Evolutionary conservation across 2,329 filamentous ascomycete genomes (phyloP).

Genomic region (Beauveria medogensis): DNA sequence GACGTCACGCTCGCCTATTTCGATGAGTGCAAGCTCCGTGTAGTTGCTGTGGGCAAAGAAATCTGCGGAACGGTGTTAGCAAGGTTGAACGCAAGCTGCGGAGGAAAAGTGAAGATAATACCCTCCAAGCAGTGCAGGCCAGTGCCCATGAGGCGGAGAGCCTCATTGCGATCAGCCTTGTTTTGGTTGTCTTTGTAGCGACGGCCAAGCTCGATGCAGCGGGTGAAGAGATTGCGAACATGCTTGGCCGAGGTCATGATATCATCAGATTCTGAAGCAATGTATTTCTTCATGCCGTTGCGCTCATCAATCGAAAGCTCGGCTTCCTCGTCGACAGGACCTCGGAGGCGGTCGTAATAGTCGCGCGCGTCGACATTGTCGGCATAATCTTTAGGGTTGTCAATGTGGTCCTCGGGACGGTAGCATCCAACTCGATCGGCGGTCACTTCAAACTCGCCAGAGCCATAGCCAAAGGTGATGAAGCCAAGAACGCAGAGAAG

Average conservation of each 20-base stretch:
- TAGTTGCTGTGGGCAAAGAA: constrained; percentile 92
- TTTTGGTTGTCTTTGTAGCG: constrained; percentile 52
- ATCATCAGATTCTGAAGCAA: constrained; percentile 69
- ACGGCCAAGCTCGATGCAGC: constrained; percentile 73
- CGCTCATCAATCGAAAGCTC: constrained; percentile 72
- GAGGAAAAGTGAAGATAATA: constrained; percentile 22
- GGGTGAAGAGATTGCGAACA: constrained; percentile 63
- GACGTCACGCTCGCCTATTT: constrained; percentile 74
- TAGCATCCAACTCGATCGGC: constrained; percentile 69
- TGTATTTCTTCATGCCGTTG: constrained; percentile 86
- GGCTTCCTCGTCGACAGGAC: constrained; percentile 66
- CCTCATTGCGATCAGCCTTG: constrained; percentile 73
- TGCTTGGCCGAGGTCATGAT: constrained; percentile 79
- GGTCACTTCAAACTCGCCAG: constrained; percentile 72
- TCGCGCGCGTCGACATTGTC: constrained; percentile 78
- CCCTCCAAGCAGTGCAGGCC: constrained; percentile 82
- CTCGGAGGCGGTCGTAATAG: constrained; percentile 75
- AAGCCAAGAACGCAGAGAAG: constrained; percentile 85
- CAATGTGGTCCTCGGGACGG: constrained; percentile 61
- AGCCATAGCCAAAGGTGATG: constrained; percentile 65
- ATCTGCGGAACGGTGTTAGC: constrained; percentile 38
- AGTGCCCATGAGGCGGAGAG: constrained; percentile 77
- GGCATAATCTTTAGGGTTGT: constrained; percentile 79
- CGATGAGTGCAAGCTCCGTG: constrained; percentile 66
- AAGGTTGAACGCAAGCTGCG: background rate